Evolutionary conservation across 2,329 filamentous ascomycete genomes (phyloP).

Genomic region (Fusarium virguliforme): DNA sequence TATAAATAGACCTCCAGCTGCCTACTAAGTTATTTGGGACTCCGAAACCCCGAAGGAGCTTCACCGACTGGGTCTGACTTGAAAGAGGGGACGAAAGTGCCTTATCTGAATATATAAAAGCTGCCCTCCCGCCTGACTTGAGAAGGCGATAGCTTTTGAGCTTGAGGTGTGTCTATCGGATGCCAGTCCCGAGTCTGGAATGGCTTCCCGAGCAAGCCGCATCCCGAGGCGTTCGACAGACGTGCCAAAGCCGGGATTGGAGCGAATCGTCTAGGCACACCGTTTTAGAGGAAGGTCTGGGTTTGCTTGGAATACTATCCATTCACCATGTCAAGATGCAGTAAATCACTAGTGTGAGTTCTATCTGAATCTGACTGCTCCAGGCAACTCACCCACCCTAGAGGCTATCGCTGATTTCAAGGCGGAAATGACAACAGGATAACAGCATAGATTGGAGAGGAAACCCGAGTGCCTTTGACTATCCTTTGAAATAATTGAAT

Average conservation of each 20-base stretch:
- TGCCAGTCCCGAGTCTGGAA: background rate
- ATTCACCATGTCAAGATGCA: background rate
- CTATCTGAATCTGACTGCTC: background rate
- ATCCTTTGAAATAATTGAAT: background rate
- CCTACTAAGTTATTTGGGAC: constrained; percentile 25
- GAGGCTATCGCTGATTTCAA: background rate
- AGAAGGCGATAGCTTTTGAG: background rate
- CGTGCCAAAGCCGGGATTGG: no score
- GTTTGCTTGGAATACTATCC: no score
- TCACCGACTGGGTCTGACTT: background rate
- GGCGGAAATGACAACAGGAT: background rate
- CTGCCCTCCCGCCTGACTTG: background rate
- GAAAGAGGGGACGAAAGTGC: constrained; percentile 1
- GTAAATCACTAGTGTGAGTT: background rate
- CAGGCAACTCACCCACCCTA: background rate
- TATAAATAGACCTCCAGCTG: constrained; percentile 31
- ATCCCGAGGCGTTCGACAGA: background rate
- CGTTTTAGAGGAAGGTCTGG: no score
- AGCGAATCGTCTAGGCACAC: no score
- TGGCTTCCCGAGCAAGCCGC: background rate
- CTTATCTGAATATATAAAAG: background rate
- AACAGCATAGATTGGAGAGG: background rate
- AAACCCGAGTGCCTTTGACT: background rate
- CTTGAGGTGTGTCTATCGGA: background rate
- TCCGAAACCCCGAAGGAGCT: constrained; percentile 18